Evolutionary conservation across 352 stramenopile species (phyloP).

Genomic region (Globisporangium nodosum): DNA sequence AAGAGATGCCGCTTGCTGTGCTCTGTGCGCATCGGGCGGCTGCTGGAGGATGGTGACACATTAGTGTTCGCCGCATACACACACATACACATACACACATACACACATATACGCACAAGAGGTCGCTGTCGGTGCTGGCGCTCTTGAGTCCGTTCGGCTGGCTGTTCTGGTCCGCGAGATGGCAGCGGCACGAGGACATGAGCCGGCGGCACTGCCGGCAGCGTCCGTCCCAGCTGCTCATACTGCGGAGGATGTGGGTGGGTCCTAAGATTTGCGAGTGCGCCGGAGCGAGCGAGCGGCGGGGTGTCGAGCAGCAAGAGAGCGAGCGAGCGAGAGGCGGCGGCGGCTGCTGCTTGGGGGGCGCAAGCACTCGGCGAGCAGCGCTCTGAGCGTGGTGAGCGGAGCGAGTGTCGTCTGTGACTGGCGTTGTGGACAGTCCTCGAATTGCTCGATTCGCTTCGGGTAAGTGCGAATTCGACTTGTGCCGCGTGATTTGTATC

Average conservation of each 20-base stretch:
- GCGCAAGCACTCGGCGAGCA: no score
- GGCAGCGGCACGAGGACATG: conserved; percentile 19
- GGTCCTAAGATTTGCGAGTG: background rate
- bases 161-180: conserved; percentile 8
- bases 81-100: background rate
- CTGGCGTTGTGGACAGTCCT: background rate
- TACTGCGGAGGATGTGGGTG: background rate
- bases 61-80: background rate
- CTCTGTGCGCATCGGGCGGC: conserved; percentile 6
- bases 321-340: no score
- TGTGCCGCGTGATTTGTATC: background rate
- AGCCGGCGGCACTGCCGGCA: conserved; percentile 13
- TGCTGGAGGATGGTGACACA: background rate
- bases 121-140: background rate
- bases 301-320: background rate
- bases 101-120: conserved; percentile 1
- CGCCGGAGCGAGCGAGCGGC: background rate
- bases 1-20: conserved; percentile 16
- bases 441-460: background rate
- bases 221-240: conserved; percentile 16
- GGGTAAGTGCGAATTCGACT: background rate
- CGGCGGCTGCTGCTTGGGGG: no score
- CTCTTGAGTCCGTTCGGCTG: conserved; percentile 5
- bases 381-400: background rate
- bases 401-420: background rate